Conservation (phyloP, 257 asterid genomes). For the Fraxinus pennsylvanica region DNA sequence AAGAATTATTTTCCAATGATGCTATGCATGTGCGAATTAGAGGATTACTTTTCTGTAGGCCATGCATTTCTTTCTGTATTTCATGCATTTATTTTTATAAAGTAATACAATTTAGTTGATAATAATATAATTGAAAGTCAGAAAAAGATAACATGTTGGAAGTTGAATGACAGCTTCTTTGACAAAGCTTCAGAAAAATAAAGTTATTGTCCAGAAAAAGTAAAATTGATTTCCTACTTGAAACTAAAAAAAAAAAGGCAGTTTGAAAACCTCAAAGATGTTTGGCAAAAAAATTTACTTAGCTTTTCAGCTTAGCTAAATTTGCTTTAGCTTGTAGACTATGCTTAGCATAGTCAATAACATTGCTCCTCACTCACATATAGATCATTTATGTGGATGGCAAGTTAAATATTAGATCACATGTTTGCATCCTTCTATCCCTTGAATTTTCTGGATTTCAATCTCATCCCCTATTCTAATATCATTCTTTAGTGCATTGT, state of each 20-base stretch:
- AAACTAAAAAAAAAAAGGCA: not conserved
- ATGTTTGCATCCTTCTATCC: constrained; percentile 16
- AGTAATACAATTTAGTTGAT: no score
- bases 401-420: constrained; percentile 54
- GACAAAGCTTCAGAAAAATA: no score
- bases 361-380: no score
- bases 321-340: not conserved
- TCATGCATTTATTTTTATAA: not conserved
- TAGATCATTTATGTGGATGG: no score
- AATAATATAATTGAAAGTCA: no score
- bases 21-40: not conserved
- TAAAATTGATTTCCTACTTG: no score
- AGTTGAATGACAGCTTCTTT: no score
- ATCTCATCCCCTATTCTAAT: constrained; percentile 39
- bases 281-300: not conserved
- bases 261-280: not conserved
- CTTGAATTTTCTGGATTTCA: constrained; percentile 24
- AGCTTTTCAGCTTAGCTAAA: not conserved
- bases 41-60: not conserved
- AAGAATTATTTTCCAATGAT: not conserved
- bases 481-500: no score
- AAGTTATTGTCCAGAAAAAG: no score
- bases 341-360: no score
- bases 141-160: no score
- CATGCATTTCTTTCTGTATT: not conserved